Evolutionary conservation across 1,284 basidiomycete species (phyloP), one percentile per base, ranked within the genome.

Genomic region (Takashimella tepidaria): DNA sequence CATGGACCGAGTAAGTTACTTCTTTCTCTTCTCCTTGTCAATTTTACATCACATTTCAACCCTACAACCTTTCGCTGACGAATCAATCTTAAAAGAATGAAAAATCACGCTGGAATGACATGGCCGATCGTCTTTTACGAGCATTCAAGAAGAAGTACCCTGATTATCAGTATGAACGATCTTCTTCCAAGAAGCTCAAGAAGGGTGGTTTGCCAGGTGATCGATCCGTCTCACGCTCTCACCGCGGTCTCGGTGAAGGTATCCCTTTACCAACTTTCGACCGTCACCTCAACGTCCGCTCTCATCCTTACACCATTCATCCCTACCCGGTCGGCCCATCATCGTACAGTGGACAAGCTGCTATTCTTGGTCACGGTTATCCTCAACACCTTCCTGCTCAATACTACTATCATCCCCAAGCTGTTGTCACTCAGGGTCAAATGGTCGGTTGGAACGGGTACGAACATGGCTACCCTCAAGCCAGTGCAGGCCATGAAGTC

Each of bases 121-220:
- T 60, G 10, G 51, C 56, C 19, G 53, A 57, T 47, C 55, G 58
- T 2, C 49, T 60, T 19, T 55, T 55, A 50, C 51, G 53, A 6
- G 55, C 55, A 0, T 60, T 60, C 55, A 60, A 60, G 53, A 55
- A 54, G 37, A 60, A 60, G 53, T 60, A 51, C 49, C 58, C 58
- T 8, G 51, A 60, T 48, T 60, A 60, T 53, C 58, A 60, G 51
- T 60, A 60, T 49, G 58, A 60, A 51, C 55, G 58, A n/a, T 50
- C 55, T 23, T 50, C 50, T 10, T 49, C 50, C 21, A 53, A 55
- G 48, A 53, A 53, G 47, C 31, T 26, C 6, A 42, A 41, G 40
- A 57, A 51, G 45, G 31, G 31, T 37, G 31, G 10, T 37, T 8
- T 37, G 31, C 31, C 16, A 8, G 31, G 31, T 37, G 31, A 37